A percentile compares a stretch with the other conserved stretches of the same genome.
phyloP scores from a whole-genome alignment of 306 rosid species.

The Citrullus colocynthis region DNA sequence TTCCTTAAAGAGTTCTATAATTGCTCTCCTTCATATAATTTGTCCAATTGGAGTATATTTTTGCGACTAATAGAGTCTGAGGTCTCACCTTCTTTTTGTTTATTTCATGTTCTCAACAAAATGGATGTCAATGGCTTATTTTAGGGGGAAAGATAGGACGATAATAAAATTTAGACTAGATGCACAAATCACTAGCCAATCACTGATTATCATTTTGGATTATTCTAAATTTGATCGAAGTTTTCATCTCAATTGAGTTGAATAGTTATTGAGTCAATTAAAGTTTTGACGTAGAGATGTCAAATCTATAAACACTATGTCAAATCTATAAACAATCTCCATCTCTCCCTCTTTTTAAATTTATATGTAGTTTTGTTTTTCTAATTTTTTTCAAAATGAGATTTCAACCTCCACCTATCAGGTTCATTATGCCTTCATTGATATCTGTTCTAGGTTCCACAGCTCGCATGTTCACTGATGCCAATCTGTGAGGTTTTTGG shows the following conservation, averaged over 20 bases:
- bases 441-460: constrained; percentile 64
- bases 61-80: background rate
- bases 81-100: background rate
- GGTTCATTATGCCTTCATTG: constrained; percentile 5
- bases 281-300: background rate
- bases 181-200: background rate
- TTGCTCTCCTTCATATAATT: background rate
- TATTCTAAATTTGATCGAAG: background rate
- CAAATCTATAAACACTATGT: background rate
- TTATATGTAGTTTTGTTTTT: background rate
- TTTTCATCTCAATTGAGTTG: background rate
- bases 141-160: background rate
- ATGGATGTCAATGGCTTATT: background rate
- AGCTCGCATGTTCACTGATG: constrained; percentile 93
- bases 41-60: no score
- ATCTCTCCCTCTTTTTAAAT: background rate
- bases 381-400: background rate
- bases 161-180: background rate
- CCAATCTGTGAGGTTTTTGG: constrained; percentile 98
- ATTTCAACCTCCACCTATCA: background rate
- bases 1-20: background rate
- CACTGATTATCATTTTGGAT: background rate
- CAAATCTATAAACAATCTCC: background rate
- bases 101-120: background rate
- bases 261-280: background rate